These are phyloP conservation scores for Mycena capillaripes DNA, from an alignment of 768 basidiomycete species.

Conservation along the genomic window DNA sequence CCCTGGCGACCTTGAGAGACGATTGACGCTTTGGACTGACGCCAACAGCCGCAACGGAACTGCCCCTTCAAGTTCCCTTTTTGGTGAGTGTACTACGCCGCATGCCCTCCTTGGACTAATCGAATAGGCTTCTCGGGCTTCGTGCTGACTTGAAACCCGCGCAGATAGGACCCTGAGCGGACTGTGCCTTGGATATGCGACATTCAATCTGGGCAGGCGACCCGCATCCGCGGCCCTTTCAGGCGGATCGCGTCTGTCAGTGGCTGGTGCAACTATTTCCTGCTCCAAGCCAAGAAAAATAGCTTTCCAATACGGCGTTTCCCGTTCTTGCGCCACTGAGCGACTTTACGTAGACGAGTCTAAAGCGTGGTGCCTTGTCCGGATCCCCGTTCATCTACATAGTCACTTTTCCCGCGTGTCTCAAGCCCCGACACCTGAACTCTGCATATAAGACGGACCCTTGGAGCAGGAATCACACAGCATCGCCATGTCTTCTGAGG, in stretches of 20 bases:
- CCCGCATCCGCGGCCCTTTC: not conserved
- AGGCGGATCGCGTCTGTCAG: constrained; percentile 19
- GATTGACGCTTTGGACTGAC: constrained; percentile 9
- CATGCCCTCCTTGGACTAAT: not conserved
- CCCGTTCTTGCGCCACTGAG: not conserved
- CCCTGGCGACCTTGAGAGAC: not conserved
- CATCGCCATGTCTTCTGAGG: constrained; percentile 16
- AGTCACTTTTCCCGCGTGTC: not conserved
- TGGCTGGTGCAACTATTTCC: not conserved
- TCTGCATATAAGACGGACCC: constrained; percentile 10
- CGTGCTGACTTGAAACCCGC: constrained; percentile 27
- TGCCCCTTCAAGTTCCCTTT: not conserved
- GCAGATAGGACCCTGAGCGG: constrained; percentile 4
- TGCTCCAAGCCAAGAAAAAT: not conserved
- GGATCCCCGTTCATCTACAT: constrained; percentile 10
- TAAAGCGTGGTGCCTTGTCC: constrained; percentile 2
- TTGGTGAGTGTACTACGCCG: not conserved
- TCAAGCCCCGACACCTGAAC: not conserved
- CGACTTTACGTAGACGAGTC: constrained; percentile 18
- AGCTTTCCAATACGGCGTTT: not conserved
- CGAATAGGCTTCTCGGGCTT: constrained; percentile 16
- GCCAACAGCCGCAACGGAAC: not conserved
- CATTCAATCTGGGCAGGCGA: no score
- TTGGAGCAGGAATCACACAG: not conserved
- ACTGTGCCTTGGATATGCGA: not conserved